A percentile compares a stretch with the other conserved stretches of the same genome.
phyloP scores from a whole-genome alignment of 208 protist species.

The Trypanosoma rangeli region DNA sequence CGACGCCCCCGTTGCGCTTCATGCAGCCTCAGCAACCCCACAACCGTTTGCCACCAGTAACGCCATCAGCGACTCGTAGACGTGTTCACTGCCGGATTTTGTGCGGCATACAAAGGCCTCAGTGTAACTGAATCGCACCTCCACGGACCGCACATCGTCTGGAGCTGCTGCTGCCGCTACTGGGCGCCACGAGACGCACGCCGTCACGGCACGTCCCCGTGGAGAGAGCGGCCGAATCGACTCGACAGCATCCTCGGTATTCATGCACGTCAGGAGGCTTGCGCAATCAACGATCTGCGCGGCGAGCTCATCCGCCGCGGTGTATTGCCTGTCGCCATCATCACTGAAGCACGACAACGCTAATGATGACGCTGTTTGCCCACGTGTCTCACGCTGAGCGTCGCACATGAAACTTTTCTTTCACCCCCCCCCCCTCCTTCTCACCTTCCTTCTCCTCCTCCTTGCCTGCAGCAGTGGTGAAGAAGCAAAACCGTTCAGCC shows the following conservation, averaged over 20 bases:
- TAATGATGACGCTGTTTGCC: neutral
- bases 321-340: neutral
- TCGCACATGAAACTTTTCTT: neutral
- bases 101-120: constrained; percentile 18
- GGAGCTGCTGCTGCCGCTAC: neutral
- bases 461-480: neutral
- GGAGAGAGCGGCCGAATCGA: constrained; percentile 18
- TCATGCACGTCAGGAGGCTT: constrained; percentile 37
- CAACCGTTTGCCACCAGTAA: constrained; percentile 19
- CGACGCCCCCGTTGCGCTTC: neutral
- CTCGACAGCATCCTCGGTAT: constrained; percentile 3
- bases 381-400: neutral
- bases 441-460: neutral
- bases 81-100: neutral
- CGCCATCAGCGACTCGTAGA: constrained; percentile 23
- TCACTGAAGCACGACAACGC: neutral
- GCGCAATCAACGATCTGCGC: constrained; percentile 46
- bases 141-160: neutral
- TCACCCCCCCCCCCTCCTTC: neutral
- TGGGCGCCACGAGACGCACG: constrained; percentile 13
- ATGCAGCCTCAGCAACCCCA: neutral
- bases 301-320: constrained; percentile 41
- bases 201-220: constrained; percentile 13
- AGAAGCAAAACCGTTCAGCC: constrained; percentile 13
- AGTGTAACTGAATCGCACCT: constrained; percentile 20